These are phyloP conservation scores for Alternaria gansuensis DNA, from an alignment of 2,329 filamentous ascomycete genomes.

Conservation along the genomic window DNA sequence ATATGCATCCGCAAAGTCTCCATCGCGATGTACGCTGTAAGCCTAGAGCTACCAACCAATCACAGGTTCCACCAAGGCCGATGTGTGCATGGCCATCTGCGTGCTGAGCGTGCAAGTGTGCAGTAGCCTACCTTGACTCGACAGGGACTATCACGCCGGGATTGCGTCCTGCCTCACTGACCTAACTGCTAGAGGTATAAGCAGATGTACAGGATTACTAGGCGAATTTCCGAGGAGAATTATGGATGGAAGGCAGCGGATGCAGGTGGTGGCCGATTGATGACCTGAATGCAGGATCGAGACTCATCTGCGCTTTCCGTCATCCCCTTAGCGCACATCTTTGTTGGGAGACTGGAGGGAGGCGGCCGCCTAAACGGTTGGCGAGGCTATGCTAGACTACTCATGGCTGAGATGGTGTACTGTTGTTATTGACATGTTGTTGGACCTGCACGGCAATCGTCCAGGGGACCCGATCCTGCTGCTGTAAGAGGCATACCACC, in stretches of 20 bases:
- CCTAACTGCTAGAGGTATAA: slow-evolving; percentile 17
- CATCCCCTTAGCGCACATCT: slow-evolving; percentile 17
- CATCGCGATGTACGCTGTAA: slow-evolving; percentile 25
- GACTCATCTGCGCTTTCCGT: slow-evolving; percentile 24
- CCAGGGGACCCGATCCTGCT: slow-evolving; percentile 14
- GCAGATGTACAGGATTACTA: slow-evolving; percentile 21
- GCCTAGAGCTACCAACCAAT: slow-evolving; percentile 28
- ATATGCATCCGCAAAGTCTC: slow-evolving; percentile 23
- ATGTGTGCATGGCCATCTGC: slow-evolving; percentile 30
- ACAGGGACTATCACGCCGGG: slow-evolving; percentile 26
- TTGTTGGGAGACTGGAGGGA: slow-evolving; percentile 21
- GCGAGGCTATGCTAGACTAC: slow-evolving; percentile 25
- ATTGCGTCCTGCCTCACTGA: slow-evolving; percentile 17
- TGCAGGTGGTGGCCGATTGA: slow-evolving; percentile 32
- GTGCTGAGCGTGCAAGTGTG: slow-evolving; percentile 34
- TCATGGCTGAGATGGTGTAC: slow-evolving; percentile 19
- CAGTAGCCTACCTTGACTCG: slow-evolving; percentile 33
- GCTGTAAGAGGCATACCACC: slow-evolving; percentile 22
- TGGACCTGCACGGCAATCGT: slow-evolving; percentile 17
- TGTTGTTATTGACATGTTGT: slow-evolving; percentile 18
- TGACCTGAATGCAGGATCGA: slow-evolving; percentile 40
- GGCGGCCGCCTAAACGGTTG: slow-evolving; percentile 14
- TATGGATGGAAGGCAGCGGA: slow-evolving; percentile 25
- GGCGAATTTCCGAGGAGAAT: slow-evolving; percentile 13
- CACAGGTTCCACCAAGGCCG: slow-evolving; percentile 30